phyloP scores from a whole-genome alignment of 2,329 filamentous ascomycete species.

The Botrytis tulipae region DNA sequence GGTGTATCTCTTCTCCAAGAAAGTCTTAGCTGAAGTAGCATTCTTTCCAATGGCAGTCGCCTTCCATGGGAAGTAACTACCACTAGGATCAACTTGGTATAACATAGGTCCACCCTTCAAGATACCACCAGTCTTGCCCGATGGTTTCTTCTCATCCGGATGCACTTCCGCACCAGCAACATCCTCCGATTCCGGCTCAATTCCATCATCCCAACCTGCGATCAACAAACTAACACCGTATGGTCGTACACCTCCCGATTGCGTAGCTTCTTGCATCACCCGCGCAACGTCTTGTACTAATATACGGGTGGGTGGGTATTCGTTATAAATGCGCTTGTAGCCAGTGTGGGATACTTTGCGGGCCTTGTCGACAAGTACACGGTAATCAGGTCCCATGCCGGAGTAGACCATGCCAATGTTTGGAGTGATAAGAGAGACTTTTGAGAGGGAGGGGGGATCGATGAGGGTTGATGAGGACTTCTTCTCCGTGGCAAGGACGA shows the following conservation, averaged over 20 bases:
- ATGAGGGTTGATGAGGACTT: slow-evolving; percentile 97
- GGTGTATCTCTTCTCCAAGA: slow-evolving; percentile 98
- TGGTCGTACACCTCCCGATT: slow-evolving; percentile 93
- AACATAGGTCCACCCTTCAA: slow-evolving; percentile 94
- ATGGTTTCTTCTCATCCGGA: slow-evolving; percentile 69
- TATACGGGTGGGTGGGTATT: slow-evolving; percentile 99
- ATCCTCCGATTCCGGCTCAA: slow-evolving; percentile 77
- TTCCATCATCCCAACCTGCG: slow-evolving; percentile 96
- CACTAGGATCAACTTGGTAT: slow-evolving; percentile 98
- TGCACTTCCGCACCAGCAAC: slow-evolving; percentile 51
- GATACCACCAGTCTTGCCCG: slow-evolving; percentile 90
- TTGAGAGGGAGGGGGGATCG: slow-evolving; percentile 90
- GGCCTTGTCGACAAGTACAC: slow-evolving; percentile 94
- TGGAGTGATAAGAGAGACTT: slow-evolving; percentile 96
- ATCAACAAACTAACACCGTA: slow-evolving; percentile 96
- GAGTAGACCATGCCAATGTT: slow-evolving; percentile 99
- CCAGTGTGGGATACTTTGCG: slow-evolving; percentile 97
- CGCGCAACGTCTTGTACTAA: slow-evolving; percentile 96
- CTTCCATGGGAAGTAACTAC: slow-evolving; percentile 99
- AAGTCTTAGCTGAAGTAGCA: slow-evolving; percentile 96
- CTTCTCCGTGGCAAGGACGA: slow-evolving; percentile 98
- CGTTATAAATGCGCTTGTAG: slow-evolving; percentile 99
- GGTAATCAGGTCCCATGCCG: slow-evolving; percentile 98
- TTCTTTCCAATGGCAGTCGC: slow-evolving; percentile 98
- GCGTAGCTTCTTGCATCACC: slow-evolving; percentile 98